These are phyloP conservation scores for Xanthoconium purpureum DNA, from an alignment of 768 basidiomycete species.

Conservation along the genomic window DNA sequence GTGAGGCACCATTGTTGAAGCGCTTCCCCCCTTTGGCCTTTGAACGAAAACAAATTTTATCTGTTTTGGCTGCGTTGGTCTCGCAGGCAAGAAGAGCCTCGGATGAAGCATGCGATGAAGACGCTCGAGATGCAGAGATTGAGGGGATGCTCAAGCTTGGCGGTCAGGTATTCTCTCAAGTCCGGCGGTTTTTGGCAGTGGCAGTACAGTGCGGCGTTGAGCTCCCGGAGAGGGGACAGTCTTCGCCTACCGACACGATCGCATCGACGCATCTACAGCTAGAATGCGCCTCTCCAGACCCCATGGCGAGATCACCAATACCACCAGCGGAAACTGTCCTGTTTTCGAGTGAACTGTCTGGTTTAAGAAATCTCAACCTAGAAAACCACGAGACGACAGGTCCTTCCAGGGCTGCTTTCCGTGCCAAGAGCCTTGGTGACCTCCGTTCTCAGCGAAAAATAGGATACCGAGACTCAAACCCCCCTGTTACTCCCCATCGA, in stretches of 20 bases:
- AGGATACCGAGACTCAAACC: conserved; percentile 37
- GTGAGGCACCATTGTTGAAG: conserved; percentile 73
- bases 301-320: conserved; percentile 10
- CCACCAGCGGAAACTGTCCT: conserved; percentile 2
- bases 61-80: conserved; percentile 78
- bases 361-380: conserved; percentile 34
- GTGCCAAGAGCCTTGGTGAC: conserved; percentile 55
- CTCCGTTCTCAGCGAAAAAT: conserved; percentile 36
- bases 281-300: conserved; percentile 17
- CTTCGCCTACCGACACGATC: conserved; percentile 21
- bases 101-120: conserved; percentile 43
- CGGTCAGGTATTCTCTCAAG: conserved; percentile 75
- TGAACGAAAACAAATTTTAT: conserved; percentile 80
- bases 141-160: conserved; percentile 78
- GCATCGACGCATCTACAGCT: conserved; percentile 13
- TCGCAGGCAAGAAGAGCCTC: conserved; percentile 71
- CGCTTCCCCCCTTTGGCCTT: conserved; percentile 63
- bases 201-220: conserved; percentile 73
- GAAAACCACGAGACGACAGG: conserved; percentile 20
- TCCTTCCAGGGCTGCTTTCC: conserved; percentile 34
- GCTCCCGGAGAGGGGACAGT: conserved; percentile 51
- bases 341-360: conserved; percentile 12
- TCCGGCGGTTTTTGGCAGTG: conserved; percentile 74
- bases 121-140: conserved; percentile 53
- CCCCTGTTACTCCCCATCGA: conserved; percentile 36